These are phyloP conservation scores for Phytopythium aichiense DNA, from an alignment of 352 stramenopile genomes.

Conservation along the genomic window DNA sequence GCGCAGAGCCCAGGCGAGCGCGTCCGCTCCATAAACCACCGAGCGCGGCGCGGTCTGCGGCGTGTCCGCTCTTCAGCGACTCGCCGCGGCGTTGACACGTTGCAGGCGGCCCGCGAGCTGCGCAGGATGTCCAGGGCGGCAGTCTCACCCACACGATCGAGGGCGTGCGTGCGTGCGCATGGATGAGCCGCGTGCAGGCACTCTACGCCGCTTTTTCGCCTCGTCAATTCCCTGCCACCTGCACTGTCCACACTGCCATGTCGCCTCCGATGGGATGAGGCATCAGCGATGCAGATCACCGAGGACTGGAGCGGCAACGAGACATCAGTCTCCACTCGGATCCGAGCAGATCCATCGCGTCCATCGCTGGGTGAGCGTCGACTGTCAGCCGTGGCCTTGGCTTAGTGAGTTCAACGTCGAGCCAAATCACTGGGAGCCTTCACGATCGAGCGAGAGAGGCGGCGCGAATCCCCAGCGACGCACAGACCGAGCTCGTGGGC, in stretches of 20 bases:
- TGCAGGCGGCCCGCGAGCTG: neutral
- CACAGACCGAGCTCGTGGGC: neutral
- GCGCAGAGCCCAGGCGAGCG: neutral
- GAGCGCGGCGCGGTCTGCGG: no score
- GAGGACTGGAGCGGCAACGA: neutral
- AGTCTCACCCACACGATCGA: neutral
- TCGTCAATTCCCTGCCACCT: neutral
- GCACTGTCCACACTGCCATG: neutral
- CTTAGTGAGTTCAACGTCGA: neutral
- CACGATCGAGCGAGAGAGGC: neutral
- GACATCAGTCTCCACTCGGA: neutral
- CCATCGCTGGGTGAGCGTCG: neutral
- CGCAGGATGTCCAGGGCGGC: slow-evolving; percentile 3
- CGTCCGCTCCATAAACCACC: neutral
- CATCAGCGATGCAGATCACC: neutral
- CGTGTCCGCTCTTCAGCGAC: neutral
- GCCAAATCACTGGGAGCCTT: neutral
- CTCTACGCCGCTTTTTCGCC: neutral
- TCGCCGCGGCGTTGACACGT: neutral
- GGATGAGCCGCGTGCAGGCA: neutral
- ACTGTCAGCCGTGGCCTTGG: neutral
- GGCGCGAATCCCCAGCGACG: no score
- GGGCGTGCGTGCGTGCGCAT: slow-evolving; percentile 5
- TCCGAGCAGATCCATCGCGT: neutral
- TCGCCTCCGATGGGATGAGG: neutral